These are phyloP conservation scores for Balamuthia mandrillaris DNA, from an alignment of 208 protist genomes.

Conservation along the genomic window DNA sequence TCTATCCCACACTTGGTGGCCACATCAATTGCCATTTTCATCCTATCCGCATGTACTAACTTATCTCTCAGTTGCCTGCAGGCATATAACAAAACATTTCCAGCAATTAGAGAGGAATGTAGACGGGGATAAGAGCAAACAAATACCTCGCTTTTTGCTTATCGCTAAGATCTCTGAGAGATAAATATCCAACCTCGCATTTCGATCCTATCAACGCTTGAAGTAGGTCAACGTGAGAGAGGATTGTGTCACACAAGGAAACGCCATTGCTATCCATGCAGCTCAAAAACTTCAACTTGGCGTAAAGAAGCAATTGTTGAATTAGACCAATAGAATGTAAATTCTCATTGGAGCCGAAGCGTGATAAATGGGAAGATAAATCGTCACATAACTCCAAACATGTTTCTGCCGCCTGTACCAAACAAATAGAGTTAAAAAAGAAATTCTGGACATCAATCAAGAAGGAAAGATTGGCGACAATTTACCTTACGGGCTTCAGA, in stretches of 20 bases:
- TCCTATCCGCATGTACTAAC: slow-evolving; percentile 52
- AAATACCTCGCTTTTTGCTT: slow-evolving; percentile 7
- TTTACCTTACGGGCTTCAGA: background rate
- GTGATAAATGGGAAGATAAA: background rate
- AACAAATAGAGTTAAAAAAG: too few species aligned
- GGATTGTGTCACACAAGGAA: slow-evolving; percentile 47
- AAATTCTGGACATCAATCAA: too few species aligned
- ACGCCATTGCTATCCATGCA: slow-evolving; percentile 4
- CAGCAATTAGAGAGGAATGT: background rate
- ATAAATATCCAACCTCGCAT: slow-evolving; percentile 6
- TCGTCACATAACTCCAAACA: slow-evolving; percentile 28
- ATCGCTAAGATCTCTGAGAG: slow-evolving; percentile 17
- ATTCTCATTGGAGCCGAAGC: slow-evolving; percentile 8
- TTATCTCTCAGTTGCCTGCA: slow-evolving; percentile 53
- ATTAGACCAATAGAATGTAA: slow-evolving; percentile 50
- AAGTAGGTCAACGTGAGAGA: slow-evolving; percentile 48
- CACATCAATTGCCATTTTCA: slow-evolving; percentile 61
- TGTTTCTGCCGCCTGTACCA: slow-evolving; percentile 24
- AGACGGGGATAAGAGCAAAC: background rate
- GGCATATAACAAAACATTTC: background rate
- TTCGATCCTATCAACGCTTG: slow-evolving; percentile 37
- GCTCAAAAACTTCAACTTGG: slow-evolving; percentile 47
- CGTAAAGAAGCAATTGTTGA: slow-evolving; percentile 54
- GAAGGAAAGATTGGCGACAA: too few species aligned
- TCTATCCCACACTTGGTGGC: slow-evolving; percentile 63